These are phyloP conservation scores for Herpetospermum pedunculosum DNA, from an alignment of 306 rosid species.

Conservation along the genomic window DNA sequence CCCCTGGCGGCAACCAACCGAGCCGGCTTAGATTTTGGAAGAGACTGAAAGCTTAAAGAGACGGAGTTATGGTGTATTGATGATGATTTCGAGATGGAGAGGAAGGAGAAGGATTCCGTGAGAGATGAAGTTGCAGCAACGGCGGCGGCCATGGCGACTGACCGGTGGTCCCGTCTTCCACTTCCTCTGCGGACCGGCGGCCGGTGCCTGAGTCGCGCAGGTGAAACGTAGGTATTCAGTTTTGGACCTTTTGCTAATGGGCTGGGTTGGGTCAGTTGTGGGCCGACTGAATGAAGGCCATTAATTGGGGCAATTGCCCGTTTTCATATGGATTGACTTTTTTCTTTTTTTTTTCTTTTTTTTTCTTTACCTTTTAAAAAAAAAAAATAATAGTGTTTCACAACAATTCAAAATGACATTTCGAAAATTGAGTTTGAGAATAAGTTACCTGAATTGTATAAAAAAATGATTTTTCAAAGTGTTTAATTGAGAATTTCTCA, in stretches of 20 bases:
- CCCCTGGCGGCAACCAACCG: constrained; percentile 2
- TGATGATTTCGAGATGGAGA: constrained; percentile 11
- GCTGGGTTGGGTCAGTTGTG: not conserved
- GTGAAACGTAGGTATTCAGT: not conserved
- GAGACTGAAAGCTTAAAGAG: not conserved
- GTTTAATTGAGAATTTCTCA: too few relatives aligned
- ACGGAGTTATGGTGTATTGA: not conserved
- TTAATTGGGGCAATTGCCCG: not conserved
- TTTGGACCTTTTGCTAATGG: not conserved
- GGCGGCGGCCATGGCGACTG: constrained; percentile 12
- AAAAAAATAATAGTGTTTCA: too few relatives aligned
- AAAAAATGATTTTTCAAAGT: too few relatives aligned
- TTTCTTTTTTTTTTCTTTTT: too few relatives aligned
- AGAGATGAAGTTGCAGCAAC: constrained; percentile 6
- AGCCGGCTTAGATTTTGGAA: not conserved
- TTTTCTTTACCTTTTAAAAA: too few relatives aligned
- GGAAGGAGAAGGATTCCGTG: constrained; percentile 16
- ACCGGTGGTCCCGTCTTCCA: not conserved
- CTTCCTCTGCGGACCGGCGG: not conserved
- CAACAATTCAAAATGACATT: too few relatives aligned
- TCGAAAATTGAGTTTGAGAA: too few relatives aligned
- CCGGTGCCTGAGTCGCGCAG: not conserved
- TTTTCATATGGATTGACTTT: not conserved
- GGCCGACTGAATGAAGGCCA: not conserved
- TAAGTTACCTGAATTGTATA: too few relatives aligned